Evolutionary conservation across 1,284 basidiomycete species (phyloP).

Genomic region (Trichosporon asahii): DNA sequence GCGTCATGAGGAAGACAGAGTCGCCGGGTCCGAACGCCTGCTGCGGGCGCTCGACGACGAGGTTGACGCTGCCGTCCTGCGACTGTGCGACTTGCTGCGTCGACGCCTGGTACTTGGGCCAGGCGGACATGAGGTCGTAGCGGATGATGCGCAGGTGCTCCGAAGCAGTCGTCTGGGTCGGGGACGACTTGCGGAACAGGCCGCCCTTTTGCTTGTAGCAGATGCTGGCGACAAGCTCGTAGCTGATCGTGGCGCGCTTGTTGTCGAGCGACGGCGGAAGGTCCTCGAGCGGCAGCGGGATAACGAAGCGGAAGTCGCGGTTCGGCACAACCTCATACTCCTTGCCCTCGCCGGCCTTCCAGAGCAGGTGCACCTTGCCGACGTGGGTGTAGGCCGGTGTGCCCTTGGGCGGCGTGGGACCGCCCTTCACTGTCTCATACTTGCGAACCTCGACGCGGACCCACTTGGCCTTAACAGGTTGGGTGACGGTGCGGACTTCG

Average conservation of each 20-base stretch:
- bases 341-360: slow-evolving; percentile 41
- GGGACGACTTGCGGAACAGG: slow-evolving; percentile 68
- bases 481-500: slow-evolving; percentile 67
- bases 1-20: slow-evolving; percentile 66
- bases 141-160: slow-evolving; percentile 76
- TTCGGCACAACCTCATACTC: slow-evolving; percentile 67
- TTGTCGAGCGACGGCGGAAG: slow-evolving; percentile 75
- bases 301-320: slow-evolving; percentile 65
- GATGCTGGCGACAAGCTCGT: slow-evolving; percentile 77
- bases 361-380: slow-evolving; percentile 43
- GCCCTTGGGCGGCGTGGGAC: slow-evolving; percentile 60
- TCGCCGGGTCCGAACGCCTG: slow-evolving; percentile 81
- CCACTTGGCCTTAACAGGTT: slow-evolving; percentile 83
- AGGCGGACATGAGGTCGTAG: slow-evolving; percentile 81
- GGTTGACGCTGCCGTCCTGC: slow-evolving; percentile 62
- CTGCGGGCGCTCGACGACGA: slow-evolving; percentile 64
- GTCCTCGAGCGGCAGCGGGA: slow-evolving; percentile 72
- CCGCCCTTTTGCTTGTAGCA: slow-evolving; percentile 78
- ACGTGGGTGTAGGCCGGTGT: slow-evolving; percentile 68
- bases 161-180: slow-evolving; percentile 59
- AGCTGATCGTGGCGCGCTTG: slow-evolving; percentile 70
- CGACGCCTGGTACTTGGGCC: slow-evolving; percentile 77
- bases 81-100: slow-evolving; percentile 63
- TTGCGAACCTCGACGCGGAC: slow-evolving; percentile 81
- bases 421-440: slow-evolving; percentile 59